Base-by-base conservation (phyloP, 345 rosid species). In the Sisymbrium irio region DNA sequence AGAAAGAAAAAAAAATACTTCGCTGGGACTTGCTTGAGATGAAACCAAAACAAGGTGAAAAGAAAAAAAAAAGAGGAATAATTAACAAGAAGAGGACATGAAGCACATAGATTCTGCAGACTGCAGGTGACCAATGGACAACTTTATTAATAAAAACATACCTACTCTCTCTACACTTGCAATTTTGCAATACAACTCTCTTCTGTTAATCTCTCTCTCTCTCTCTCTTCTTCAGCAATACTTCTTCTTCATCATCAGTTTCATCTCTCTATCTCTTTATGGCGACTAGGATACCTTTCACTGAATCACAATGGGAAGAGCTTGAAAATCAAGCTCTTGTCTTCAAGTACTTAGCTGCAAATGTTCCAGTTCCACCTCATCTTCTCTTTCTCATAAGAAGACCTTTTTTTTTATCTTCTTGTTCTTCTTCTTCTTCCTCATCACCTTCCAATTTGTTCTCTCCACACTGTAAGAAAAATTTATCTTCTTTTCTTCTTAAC, bases 261-360 rank as follows among this genome's bases (percentile, higher is more conserved):
- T 5, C 61, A 12, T 22, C 3, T 28, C 40, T 67, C 9, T 67
- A 22, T 67, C 1, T 69, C 49, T 25, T 13, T 61, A 70, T 77
- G 80, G 54, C 80, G 5, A 75, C 85, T 72, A 87, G 82, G 59
- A 82, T 83, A 53, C 96, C 90, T 37, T 89, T 92, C 87, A 92
- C 96, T 39, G 79, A 90, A 14, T 78, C 87, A 77, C 97, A 92
- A 39, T 89, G 90, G 92, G 94, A 92, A 82, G 97, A 92, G 81
- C 96, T 92, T 69, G 96, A 92, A 58, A 92, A 89, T 65, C 97
- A 92, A 85, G 90, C 94, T 51, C 79, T 92, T 39, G 83, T 89
- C 68, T 92, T 80, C 77, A 92, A 89, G 83, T 89, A 89, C 80
- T 84, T 92, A 86, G 84, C 80, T 6, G 84, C 93, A 5, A 90